Evolutionary conservation across 495 filamentous ascomycete genomes (phyloP).

Genomic region (Hypoxylon rickii): DNA sequence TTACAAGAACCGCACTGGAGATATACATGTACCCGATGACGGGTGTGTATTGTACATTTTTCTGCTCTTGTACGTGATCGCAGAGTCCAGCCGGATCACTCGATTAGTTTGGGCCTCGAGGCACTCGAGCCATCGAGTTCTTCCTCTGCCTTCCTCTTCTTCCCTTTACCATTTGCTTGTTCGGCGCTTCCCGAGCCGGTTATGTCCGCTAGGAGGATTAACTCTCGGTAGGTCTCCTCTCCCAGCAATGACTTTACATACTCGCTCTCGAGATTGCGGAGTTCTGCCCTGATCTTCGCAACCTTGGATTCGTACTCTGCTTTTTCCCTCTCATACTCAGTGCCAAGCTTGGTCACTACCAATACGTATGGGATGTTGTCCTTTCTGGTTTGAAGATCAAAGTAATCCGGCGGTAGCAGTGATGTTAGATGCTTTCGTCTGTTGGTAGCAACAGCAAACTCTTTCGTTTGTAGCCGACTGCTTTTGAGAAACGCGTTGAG

Average conservation of each 20-base stretch:
- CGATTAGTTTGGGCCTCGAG: slow-evolving; percentile 2
- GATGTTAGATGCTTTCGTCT: neutral
- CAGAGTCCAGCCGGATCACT: slow-evolving; percentile 4
- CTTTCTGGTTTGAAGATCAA: neutral
- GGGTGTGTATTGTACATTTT: too few species aligned
- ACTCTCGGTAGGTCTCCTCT: slow-evolving; percentile 6
- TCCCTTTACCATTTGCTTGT: neutral
- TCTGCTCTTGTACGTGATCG: too few species aligned
- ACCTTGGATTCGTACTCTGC: neutral
- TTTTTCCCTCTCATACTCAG: neutral
- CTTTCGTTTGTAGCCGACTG: neutral
- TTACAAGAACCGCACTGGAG: too few species aligned
- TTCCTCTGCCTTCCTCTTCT: slow-evolving; percentile 1
- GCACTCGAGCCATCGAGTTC: slow-evolving; percentile 1
- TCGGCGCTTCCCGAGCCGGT: neutral
- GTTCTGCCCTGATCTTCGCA: neutral
- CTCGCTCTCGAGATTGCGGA: neutral
- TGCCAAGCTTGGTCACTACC: slow-evolving; percentile 6
- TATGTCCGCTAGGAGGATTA: slow-evolving; percentile 3
- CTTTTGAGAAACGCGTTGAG: slow-evolving; percentile 5
- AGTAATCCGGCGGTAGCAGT: neutral
- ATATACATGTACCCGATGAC: too few species aligned
- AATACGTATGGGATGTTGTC: neutral
- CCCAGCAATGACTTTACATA: slow-evolving; percentile 11
- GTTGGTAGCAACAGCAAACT: neutral